These are phyloP conservation scores for Lactuca sativa DNA, from an alignment of 129 eudicot species.

Conservation along the genomic window DNA sequence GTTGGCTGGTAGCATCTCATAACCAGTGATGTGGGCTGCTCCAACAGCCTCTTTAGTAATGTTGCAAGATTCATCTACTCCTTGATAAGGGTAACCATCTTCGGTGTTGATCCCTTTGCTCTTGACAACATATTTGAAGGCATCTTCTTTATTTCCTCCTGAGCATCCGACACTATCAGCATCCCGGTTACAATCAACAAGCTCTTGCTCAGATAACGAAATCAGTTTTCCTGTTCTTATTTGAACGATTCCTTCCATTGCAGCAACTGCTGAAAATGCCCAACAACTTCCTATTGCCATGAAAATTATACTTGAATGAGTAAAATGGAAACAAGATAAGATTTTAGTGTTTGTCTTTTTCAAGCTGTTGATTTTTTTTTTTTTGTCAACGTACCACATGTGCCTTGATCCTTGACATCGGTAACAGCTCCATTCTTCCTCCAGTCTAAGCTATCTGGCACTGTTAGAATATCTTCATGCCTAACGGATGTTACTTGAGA, in stretches of 20 bases:
- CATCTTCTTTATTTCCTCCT: slow-evolving; percentile 27
- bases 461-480: slow-evolving; percentile 7
- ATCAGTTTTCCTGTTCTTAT: slow-evolving; percentile 17
- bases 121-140: slow-evolving; percentile 18
- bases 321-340: neutral
- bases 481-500: slow-evolving; percentile 5
- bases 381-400: slow-evolving; percentile 20
- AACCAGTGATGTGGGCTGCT: slow-evolving; percentile 22
- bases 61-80: slow-evolving; percentile 18
- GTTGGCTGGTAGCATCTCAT: slow-evolving; percentile 26
- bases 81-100: slow-evolving; percentile 22
- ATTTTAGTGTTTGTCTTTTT: neutral
- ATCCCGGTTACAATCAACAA: slow-evolving; percentile 26
- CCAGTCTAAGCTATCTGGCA: slow-evolving; percentile 29
- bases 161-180: slow-evolving; percentile 19
- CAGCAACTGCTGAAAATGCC: slow-evolving; percentile 34
- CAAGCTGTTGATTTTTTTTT: too few species aligned
- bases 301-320: too few species aligned
- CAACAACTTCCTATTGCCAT: slow-evolving; percentile 25
- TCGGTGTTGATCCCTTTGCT: slow-evolving; percentile 26
- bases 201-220: slow-evolving; percentile 31
- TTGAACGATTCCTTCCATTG: slow-evolving; percentile 20
- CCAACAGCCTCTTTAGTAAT: neutral
- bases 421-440: slow-evolving; percentile 29
- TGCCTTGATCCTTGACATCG: slow-evolving; percentile 24